A percentile compares a stretch with the other conserved stretches of the same genome.
Conservation (phyloP, 495 filamentous ascomycete genomes). For the Trichocladium uniseriatum region DNA sequence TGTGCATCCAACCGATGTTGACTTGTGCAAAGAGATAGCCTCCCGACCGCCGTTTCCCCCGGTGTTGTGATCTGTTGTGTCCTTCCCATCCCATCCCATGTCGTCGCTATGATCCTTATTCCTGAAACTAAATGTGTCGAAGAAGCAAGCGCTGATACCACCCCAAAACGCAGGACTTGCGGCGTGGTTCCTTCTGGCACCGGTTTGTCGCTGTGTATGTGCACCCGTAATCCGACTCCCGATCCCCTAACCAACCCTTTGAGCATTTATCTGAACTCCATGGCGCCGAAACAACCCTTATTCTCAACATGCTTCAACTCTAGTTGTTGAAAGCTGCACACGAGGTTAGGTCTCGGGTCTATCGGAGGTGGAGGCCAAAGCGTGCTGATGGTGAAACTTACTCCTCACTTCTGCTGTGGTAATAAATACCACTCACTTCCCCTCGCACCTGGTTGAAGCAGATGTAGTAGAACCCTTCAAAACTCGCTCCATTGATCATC, state of each 20-base stretch:
- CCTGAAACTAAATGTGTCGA: background rate
- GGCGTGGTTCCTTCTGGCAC: background rate
- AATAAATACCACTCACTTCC: constrained; percentile 87
- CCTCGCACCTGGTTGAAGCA: constrained; percentile 91
- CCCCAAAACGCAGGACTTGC: background rate
- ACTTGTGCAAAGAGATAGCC: too few species aligned
- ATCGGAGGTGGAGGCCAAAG: background rate
- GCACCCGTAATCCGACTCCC: background rate
- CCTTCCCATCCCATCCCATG: background rate
- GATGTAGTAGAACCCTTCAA: constrained; percentile 99
- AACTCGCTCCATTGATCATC: constrained; percentile 87
- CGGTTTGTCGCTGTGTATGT: background rate
- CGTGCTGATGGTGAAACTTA: constrained; percentile 36
- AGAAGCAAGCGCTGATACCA: constrained; percentile 3
- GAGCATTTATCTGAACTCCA: constrained; percentile 77
- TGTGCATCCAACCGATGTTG: constrained; percentile 1
- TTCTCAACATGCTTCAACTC: constrained; percentile 82
- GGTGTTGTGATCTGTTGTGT: background rate
- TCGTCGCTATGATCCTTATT: background rate
- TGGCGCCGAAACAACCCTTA: constrained; percentile 71
- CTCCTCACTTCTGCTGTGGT: constrained; percentile 95
- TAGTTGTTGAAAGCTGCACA: constrained; percentile 74
- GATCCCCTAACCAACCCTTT: background rate
- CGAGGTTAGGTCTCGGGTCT: background rate
- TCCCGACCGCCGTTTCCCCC: too few species aligned